Evolutionary conservation across 768 basidiomycete species (phyloP), one percentile per base, ranked within the genome.

Genomic region (Naematelia encephala): DNA sequence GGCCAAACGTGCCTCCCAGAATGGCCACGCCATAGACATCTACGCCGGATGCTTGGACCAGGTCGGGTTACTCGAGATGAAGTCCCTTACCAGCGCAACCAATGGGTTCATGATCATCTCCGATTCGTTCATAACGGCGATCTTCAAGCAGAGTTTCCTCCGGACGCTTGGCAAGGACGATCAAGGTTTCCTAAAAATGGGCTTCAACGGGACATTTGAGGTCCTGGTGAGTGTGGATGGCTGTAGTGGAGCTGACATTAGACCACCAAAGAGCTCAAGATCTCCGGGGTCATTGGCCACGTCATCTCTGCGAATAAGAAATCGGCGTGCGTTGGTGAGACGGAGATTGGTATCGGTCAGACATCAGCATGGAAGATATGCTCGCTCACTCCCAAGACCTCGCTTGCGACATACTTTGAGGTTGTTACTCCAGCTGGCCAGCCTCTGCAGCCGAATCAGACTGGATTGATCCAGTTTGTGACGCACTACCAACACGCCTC

Each of bases 321-420:
- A 76, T 91, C 91, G 0, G 85, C 85, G 0, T 96, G 90, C 70
- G 96, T 99, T 16, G 96, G 94, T 60, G 96, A 99, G 80, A 98
- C 96, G 0, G 96, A 98, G 77, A 98, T 99, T 59, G 96, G 96
- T 74, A 94, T 99, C 61, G 94, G 93, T 28, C 90, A 93, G 75
- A 99, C 96, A 0, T 96, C 94, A 10, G 94, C 92, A 1, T 99
- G 96, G 96, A 96, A 91, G 79, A 84, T 98, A 68, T 96, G 94
- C 80, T 82, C 86, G 52, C 83, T 99, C 64, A 90, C 85, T 0
- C 91, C 91, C 3, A 87, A 83, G 56, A 91, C 91, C 1, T 86
- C 94, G 0, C 84, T 87, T 50, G 94, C 86, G 26, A 91, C 94
- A 30, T 99, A 98, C 80, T 97, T 99, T 73, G 96, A 99, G 76